These are phyloP conservation scores for Zymoseptoria tritici DNA, from an alignment of 2,329 filamentous ascomycete genomes.

Conservation along the genomic window DNA sequence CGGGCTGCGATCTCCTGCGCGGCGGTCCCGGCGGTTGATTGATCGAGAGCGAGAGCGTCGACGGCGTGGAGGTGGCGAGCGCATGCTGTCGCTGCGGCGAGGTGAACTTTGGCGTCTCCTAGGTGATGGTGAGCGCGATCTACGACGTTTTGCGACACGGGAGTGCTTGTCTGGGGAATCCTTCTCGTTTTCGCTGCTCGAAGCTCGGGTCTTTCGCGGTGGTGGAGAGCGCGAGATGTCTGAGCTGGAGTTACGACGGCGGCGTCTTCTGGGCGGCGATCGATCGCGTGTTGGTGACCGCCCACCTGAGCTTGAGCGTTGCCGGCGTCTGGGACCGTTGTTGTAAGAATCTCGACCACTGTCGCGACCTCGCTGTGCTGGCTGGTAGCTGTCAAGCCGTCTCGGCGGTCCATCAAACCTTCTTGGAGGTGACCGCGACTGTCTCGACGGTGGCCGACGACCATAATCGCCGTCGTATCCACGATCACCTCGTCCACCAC, in stretches of 20 bases:
- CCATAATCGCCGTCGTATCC: constrained; percentile 41
- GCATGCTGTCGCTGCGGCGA: constrained; percentile 60
- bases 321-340: constrained; percentile 31
- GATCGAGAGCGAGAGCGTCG: constrained; percentile 44
- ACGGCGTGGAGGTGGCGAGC: constrained; percentile 72
- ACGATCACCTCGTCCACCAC: constrained; percentile 31
- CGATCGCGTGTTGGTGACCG: constrained; percentile 22
- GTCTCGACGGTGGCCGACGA: constrained; percentile 39
- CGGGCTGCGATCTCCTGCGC: constrained; percentile 7
- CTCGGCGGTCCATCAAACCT: constrained; percentile 42
- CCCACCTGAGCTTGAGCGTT: constrained; percentile 23
- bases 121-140: constrained; percentile 24
- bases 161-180: neutral
- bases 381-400: constrained; percentile 52
- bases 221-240: constrained; percentile 10
- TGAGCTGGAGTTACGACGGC: constrained; percentile 14
- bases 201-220: constrained; percentile 10
- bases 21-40: constrained; percentile 2
- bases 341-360: neutral
- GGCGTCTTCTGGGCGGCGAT: constrained; percentile 23
- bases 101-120: constrained; percentile 39
- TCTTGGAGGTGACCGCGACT: constrained; percentile 47
- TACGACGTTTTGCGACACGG: constrained; percentile 6
- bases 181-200: constrained; percentile 5
- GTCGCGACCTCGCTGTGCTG: constrained; percentile 33